Base-by-base conservation (phyloP, 192 early-diverging fungal species). In the Backusella psychrophila region DNA sequence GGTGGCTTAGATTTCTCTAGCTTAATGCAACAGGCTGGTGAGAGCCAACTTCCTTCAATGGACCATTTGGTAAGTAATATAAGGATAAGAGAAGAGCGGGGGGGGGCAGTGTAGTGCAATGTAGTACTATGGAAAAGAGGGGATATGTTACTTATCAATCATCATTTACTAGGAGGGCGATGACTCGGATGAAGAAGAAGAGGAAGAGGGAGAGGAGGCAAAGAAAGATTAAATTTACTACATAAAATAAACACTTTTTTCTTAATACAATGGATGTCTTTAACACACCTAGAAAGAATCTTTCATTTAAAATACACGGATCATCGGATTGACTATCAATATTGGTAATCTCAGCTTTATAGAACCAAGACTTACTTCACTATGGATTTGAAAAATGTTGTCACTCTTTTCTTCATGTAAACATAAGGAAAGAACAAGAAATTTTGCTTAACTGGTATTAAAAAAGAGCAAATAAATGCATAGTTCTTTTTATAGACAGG, bases 1-100 rank as follows among this genome's bases (percentile, higher is more conserved):
- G 85, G 79, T 26, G 79, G 79, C 15, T 75, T 80, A 66, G 92
- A 91, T 80, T 89, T 91, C 82, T 90, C 88, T 69, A 89, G 89
- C 65, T 77, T 89, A 69, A 87, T 90, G 87, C 59, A 66, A 39
- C 74, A 75, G 11, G 75, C 75, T 63, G 85, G 85, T 86, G 83
- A 77, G 38, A 89, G 87, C 53, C 82, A n/a, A 59, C 78, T 73
- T 75, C 63, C 42, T 14, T 38, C 67, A 15, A 41, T 66, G 39
- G 72, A 66, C 14, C 31, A 78, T 21, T 38, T 76, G 66, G 66
- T 63, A 63, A 63, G 56, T 63, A 63, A 63, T 29, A 63, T 5
- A 63, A 14, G 9, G 56, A 12, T 63, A 63, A 14, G 26, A 63
- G 23, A 26, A 29, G 8, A 29, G 2, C 12, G 9, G 26, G 23